Evolutionary conservation across 1,139 yeast species (phyloP).

Genomic region (Candida sp.): DNA sequence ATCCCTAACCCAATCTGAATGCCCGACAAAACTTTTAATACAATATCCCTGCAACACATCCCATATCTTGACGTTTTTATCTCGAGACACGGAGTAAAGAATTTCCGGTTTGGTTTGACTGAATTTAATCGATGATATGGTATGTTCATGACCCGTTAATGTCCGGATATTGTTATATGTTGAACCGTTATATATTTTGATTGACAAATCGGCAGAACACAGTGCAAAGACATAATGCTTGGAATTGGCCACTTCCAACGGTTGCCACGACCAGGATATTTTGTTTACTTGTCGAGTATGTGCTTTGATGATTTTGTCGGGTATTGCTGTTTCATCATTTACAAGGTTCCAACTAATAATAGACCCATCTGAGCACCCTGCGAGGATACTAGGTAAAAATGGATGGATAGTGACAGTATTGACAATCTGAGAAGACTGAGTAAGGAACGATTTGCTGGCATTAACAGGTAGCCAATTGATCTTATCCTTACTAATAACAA

Average conservation of each 20-base stretch:
- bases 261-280: constrained; percentile 48
- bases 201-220: constrained; percentile 71
- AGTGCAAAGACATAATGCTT: constrained; percentile 42
- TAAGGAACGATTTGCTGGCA: constrained; percentile 46
- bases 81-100: constrained; percentile 76
- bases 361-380: constrained; percentile 75
- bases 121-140: constrained; percentile 66
- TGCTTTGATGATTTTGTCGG: constrained; percentile 66
- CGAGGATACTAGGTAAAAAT: constrained; percentile 56
- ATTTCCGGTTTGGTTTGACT: constrained; percentile 31
- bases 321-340: constrained; percentile 57
- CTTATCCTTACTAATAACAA: constrained; percentile 26
- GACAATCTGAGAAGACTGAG: constrained; percentile 56
- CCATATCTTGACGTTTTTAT: constrained; percentile 73
- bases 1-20: constrained; percentile 86
- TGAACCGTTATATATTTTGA: constrained; percentile 67
- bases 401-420: constrained; percentile 75
- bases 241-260: constrained; percentile 22
- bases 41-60: constrained; percentile 71
- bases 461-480: constrained; percentile 69
- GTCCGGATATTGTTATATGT: constrained; percentile 58
- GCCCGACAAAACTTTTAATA: constrained; percentile 65
- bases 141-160: constrained; percentile 87
- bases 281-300: constrained; percentile 73
- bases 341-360: constrained; percentile 69